Conservation (phyloP, 2,329 filamentous ascomycete species). For the Xylaria sp. region DNA sequence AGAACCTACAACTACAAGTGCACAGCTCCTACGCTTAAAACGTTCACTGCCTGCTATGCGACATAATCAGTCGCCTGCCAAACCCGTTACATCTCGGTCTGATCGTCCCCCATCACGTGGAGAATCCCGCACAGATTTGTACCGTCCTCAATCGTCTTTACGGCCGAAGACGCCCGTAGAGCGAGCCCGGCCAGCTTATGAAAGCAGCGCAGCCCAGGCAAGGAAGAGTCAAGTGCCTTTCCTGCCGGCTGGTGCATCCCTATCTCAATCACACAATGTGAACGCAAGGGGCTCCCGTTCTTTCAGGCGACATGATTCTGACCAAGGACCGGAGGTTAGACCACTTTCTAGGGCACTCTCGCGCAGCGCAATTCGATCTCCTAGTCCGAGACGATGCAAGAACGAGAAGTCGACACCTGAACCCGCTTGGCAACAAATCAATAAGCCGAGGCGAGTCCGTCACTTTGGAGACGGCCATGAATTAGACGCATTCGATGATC, state of each 20-base stretch:
- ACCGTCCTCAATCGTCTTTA: slow-evolving; percentile 62
- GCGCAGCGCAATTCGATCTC: slow-evolving; percentile 68
- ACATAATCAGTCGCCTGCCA: slow-evolving; percentile 62
- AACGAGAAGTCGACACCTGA: slow-evolving; percentile 57
- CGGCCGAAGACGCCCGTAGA: slow-evolving; percentile 80
- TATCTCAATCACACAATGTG: slow-evolving; percentile 81
- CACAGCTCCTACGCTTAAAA: slow-evolving; percentile 73
- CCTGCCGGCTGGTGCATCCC: slow-evolving; percentile 78
- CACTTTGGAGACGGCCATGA: slow-evolving; percentile 94
- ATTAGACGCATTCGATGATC: slow-evolving; percentile 91
- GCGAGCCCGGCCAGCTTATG: slow-evolving; percentile 61
- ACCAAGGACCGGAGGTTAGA: slow-evolving; percentile 70
- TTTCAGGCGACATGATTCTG: slow-evolving; percentile 85
- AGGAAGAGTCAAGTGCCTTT: slow-evolving; percentile 78
- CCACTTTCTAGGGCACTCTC: slow-evolving; percentile 68
- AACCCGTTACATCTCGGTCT: slow-evolving; percentile 59
- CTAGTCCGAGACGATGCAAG: slow-evolving; percentile 65
- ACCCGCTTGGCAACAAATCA: slow-evolving; percentile 73
- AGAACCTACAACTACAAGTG: slow-evolving; percentile 73
- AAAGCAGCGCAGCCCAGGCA: slow-evolving; percentile 62
- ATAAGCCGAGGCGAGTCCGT: slow-evolving; percentile 74
- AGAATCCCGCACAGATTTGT: slow-evolving; percentile 63
- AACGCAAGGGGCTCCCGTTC: slow-evolving; percentile 75
- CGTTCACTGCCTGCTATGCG: slow-evolving; percentile 72
- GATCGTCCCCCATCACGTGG: slow-evolving; percentile 71